Evolutionary conservation across 306 rosid genomes (phyloP).

Genomic region (Vigna mungo): DNA sequence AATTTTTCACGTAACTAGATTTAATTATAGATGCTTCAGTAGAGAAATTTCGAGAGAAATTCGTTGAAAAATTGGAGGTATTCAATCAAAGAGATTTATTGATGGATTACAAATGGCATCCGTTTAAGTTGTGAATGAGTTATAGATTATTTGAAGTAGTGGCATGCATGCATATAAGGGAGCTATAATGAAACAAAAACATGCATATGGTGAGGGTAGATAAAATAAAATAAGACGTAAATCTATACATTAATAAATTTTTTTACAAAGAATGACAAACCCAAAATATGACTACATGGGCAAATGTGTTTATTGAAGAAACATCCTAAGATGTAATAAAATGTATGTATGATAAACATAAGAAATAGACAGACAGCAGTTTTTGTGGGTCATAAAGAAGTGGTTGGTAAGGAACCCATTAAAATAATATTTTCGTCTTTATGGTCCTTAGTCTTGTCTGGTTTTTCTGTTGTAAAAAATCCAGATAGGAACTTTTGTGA

Average conservation of each 20-base stretch:
- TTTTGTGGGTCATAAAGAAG: slow-evolving; percentile 58
- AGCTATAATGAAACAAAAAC: not conserved
- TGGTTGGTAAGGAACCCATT: slow-evolving; percentile 90
- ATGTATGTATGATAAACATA: slow-evolving; percentile 13
- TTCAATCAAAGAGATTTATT: too few relatives aligned
- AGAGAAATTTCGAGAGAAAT: too few relatives aligned
- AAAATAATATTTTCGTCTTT: slow-evolving; percentile 75
- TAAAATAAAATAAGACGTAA: not conserved
- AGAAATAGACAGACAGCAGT: slow-evolving; percentile 34
- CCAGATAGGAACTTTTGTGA: slow-evolving; percentile 67
- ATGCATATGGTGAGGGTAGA: not conserved
- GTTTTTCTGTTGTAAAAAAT: slow-evolving; percentile 61
- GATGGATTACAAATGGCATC: too few relatives aligned
- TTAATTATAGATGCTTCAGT: too few relatives aligned
- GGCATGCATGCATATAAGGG: too few relatives aligned
- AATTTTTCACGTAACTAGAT: too few relatives aligned
- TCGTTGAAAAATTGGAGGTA: too few relatives aligned
- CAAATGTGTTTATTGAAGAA: slow-evolving; percentile 43
- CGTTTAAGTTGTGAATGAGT: too few relatives aligned
- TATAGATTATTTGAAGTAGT: too few relatives aligned
- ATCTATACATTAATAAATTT: slow-evolving; percentile 35
- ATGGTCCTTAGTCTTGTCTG: slow-evolving; percentile 53
- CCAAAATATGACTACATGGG: slow-evolving; percentile 37
- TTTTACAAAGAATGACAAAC: slow-evolving; percentile 49
- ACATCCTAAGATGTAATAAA: slow-evolving; percentile 42